These are phyloP conservation scores for Boeremia lycopersici DNA, from an alignment of 2,329 filamentous ascomycete genomes.

Conservation along the genomic window DNA sequence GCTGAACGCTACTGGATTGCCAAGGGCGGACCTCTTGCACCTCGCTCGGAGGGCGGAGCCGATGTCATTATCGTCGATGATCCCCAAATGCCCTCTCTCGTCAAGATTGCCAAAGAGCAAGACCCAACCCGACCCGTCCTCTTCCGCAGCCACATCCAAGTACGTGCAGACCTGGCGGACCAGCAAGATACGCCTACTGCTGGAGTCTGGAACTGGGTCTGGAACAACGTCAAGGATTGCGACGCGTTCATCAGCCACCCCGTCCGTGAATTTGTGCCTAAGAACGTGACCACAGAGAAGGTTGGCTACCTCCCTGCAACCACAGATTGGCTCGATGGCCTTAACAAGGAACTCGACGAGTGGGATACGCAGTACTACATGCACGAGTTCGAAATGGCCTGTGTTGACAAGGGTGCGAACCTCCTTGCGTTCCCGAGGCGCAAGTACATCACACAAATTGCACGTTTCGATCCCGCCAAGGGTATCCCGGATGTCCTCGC, in stretches of 20 bases:
- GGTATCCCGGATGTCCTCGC: constrained; percentile 79
- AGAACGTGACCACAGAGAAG: constrained; percentile 67
- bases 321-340: constrained; percentile 82
- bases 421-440: constrained; percentile 64
- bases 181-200: constrained; percentile 68
- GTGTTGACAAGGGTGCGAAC: constrained; percentile 64
- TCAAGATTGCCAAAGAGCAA: constrained; percentile 72
- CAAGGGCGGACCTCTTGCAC: constrained; percentile 68
- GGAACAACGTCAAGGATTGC: constrained; percentile 70
- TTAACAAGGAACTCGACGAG: constrained; percentile 75
- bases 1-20: constrained; percentile 76
- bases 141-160: constrained; percentile 83
- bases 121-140: constrained; percentile 78
- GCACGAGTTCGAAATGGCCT: constrained; percentile 71
- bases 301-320: constrained; percentile 80
- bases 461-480: constrained; percentile 83
- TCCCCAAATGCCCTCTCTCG: constrained; percentile 81
- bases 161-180: constrained; percentile 74
- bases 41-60: constrained; percentile 71
- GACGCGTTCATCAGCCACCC: constrained; percentile 86
- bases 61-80: constrained; percentile 81
- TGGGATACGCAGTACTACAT: constrained; percentile 78
- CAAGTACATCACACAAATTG: constrained; percentile 79
- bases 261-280: constrained; percentile 75
- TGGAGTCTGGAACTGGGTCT: constrained; percentile 77